Percentiles rank a stretch among this genome's conserved stretches.
Evolutionary conservation across 768 basidiomycete species (phyloP).

Genomic region (Calocybe indica): DNA sequence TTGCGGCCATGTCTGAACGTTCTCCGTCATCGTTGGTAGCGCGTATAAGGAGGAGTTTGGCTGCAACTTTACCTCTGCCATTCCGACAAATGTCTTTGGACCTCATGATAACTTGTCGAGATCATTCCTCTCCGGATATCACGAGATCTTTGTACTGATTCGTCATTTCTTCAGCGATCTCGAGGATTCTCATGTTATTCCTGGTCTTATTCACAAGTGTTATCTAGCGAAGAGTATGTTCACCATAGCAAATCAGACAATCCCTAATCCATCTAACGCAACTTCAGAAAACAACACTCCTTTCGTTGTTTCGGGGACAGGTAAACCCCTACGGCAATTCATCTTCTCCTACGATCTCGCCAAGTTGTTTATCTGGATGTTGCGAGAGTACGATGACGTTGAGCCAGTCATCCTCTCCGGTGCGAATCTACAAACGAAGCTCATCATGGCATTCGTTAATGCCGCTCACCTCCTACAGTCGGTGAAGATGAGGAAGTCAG

Average conservation of each 20-base stretch:
- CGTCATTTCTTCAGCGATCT: conserved; percentile 56
- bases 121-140: background rate
- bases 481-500: conserved; percentile 93
- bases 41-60: conserved; percentile 97
- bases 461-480: conserved; percentile 37
- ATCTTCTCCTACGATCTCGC: conserved; percentile 97
- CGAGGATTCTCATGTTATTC: conserved; percentile 91
- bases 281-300: conserved; percentile 68
- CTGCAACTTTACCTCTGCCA: conserved; percentile 92
- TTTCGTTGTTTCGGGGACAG: conserved; percentile 85
- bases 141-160: conserved; percentile 1
- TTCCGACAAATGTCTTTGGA: conserved; percentile 97
- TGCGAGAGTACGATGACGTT: conserved; percentile 86
- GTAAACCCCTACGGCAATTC: conserved; percentile 93
- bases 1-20: background rate
- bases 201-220: conserved; percentile 90
- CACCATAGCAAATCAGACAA: background rate
- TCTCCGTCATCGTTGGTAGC: conserved; percentile 29
- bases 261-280: conserved; percentile 2
- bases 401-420: conserved; percentile 92
- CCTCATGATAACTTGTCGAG: conserved; percentile 87
- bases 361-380: conserved; percentile 90
- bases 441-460: no score
- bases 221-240: conserved; percentile 78
- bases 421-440: conserved; percentile 17